Base-by-base conservation (phyloP, 2,329 filamentous ascomycete species). In the Cryphonectria radicalis region DNA sequence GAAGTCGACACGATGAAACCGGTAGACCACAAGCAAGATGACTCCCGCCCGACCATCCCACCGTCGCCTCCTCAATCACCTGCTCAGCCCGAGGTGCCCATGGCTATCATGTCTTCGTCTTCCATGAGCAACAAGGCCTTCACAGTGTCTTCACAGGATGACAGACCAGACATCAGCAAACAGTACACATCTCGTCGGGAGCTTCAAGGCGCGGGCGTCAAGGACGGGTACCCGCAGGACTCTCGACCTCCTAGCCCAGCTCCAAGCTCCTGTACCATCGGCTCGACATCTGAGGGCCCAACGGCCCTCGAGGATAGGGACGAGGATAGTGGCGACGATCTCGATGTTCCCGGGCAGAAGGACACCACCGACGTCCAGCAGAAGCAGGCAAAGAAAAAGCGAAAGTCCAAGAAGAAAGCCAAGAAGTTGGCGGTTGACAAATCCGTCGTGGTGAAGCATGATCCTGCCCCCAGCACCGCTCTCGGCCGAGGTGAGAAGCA, bases 331-430 rank as follows among this genome's bases (percentile, higher is more conserved):
- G 22, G 28, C 37, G 46, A 22, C 6, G 17, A 37, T 4, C 57
- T 3, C 28, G 28, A 19, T 40, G 32, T 46, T 1, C 10, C 1
- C 14, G 22, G 19, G 4, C 59, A n/a, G 17, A 4, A 55, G 17
- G 50, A 37, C 11, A 60, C 4, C 10, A 4, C 43, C 37, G 3
- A 8, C 32, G 40, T 32, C 32, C 46, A 19, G 32, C 28, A 37
- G 19, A 43, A 11, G n/a, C 57, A 63, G 67, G 19, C 37, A 32
- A 63, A 67, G 46, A 64, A 63, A 68, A 63, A 60, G 67, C 46
- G 46, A 32, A 71, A 25, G n/a, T 43, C 64, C 7, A 53, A 11
- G 35, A 42, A 35, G 7, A 66, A 63, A 19, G 66, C 66, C 55
- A 71, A 63, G n/a, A 69, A 67, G 63, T 17, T n/a, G 2, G 40